Evolutionary conservation across 2,329 filamentous ascomycete genomes (phyloP), one percentile per base, ranked within the genome.

Genomic region (Fusarium setosum): DNA sequence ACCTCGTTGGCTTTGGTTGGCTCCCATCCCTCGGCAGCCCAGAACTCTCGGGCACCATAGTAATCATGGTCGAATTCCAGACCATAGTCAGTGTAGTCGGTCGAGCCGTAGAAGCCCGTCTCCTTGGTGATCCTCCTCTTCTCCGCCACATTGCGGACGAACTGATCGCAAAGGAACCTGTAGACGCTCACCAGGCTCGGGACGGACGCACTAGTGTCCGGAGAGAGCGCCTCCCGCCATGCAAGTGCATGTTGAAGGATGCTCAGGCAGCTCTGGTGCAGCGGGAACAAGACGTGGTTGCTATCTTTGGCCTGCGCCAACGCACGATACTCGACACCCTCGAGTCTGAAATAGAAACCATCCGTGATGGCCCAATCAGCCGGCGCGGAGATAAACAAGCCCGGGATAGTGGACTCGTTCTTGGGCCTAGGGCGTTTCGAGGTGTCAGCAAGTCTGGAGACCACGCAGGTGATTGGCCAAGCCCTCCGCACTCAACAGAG

Each of bases 21-120:
- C 13, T 42, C 37, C 54, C 54, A 56, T n/a, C 44, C 54, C 17
- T 56, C 35, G 3, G 34, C 34, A 4, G 21, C 21, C 54, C 54
- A 57, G 18, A 51, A 57, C 9, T 18, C 7, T 4, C 54, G 49
- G 20, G 54, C 54, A 15, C 54, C 54, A n/a, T 52, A 37, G 23
- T 57, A 57, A 2, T 20, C n/a, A 9, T 52, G 47, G 7, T 20
- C 17, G 32, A 52, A 52, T 31, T 57, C 55, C 13, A 57, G 38
- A 18, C 55, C 47, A 42, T 57, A 45, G 4, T 24, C 37, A 23
- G 20, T 34, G 9, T 57, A 57, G 31, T 44, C 32, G 3, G 20
- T 57, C 17, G 31, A 35, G 13, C 31, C 24, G 12, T 23, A 29
- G 29, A 44, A 41, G 11, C 38, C 38, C 1, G 5, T 18, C 3